Evolutionary conservation across 345 rosid genomes (phyloP).

Genomic region (Moringa oleifera): DNA sequence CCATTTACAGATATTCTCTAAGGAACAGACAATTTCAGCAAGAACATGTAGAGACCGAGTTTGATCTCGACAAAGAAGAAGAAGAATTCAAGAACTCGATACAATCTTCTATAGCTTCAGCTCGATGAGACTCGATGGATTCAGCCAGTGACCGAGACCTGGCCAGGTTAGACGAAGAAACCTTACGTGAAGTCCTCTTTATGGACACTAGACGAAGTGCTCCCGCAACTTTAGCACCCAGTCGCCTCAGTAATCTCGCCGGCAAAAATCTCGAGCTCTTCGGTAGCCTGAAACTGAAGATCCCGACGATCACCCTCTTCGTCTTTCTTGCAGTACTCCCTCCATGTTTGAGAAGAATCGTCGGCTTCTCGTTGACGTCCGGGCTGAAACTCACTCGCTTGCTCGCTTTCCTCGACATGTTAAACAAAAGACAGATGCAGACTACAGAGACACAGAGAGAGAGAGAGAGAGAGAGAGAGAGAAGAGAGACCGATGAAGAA

Average conservation of each 20-base stretch:
- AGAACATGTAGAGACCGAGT: constrained; percentile 53
- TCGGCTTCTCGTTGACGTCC: constrained; percentile 35
- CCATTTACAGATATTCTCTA: background rate
- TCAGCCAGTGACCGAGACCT: constrained; percentile 75
- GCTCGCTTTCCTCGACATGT: constrained; percentile 57
- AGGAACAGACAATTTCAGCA: constrained; percentile 16
- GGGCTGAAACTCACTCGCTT: constrained; percentile 73
- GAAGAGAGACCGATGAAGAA: constrained; percentile 10
- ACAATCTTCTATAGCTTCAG: constrained; percentile 89
- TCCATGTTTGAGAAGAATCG: constrained; percentile 37
- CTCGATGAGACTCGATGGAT: constrained; percentile 68
- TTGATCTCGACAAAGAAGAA: constrained; percentile 61
- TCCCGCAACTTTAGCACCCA: constrained; percentile 51
- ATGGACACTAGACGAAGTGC: constrained; percentile 45
- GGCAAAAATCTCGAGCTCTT: constrained; percentile 35
- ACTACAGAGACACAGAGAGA: constrained; percentile 1
- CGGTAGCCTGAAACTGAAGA: constrained; percentile 41
- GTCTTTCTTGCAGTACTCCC: constrained; percentile 24
- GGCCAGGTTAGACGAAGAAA: constrained; percentile 37
- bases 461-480: constrained; percentile 1
- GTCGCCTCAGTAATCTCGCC: constrained; percentile 38
- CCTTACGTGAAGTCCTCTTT: constrained; percentile 36
- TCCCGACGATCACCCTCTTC: constrained; percentile 33
- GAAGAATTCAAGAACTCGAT: constrained; percentile 85
- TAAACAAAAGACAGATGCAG: too few species aligned